Percentiles rank a stretch among this genome's conserved stretches.
phyloP scores from a whole-genome alignment of 1,139 yeast species.

The Scheffersomyces stambukii region DNA sequence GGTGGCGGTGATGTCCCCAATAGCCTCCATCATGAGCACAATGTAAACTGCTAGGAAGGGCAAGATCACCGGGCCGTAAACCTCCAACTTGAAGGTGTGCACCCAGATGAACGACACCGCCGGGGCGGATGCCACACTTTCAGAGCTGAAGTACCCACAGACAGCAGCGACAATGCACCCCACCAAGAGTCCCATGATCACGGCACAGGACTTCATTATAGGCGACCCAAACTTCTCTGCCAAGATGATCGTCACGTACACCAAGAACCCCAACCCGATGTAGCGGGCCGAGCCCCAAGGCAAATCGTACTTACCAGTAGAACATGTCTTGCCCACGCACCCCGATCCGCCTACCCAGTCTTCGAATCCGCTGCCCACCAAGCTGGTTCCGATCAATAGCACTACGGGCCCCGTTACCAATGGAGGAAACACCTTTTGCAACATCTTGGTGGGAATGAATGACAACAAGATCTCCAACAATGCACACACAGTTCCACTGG shows the following conservation, averaged over 20 bases:
- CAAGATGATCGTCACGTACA: conserved; percentile 64
- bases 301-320: conserved; percentile 17
- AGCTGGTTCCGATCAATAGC: conserved; percentile 67
- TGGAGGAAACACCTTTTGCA: conserved; percentile 79
- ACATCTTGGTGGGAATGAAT: conserved; percentile 66
- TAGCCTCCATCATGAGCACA: conserved; percentile 83
- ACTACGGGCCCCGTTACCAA: conserved; percentile 92
- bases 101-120: conserved; percentile 85
- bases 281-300: conserved; percentile 85
- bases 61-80: conserved; percentile 79
- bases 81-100: conserved; percentile 66
- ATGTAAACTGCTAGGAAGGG: conserved; percentile 81
- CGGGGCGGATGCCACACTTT: conserved; percentile 63
- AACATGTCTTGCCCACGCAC: conserved; percentile 44
- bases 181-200: conserved; percentile 72
- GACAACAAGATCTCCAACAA: conserved; percentile 67
- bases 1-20: conserved; percentile 91
- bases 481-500: conserved; percentile 74
- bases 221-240: conserved; percentile 92
- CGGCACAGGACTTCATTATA: conserved; percentile 90
- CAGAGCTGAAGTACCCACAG: conserved; percentile 66
- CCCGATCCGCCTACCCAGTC: conserved; percentile 91
- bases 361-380: conserved; percentile 66
- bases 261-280: conserved; percentile 82
- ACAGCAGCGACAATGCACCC: conserved; percentile 94